Evolutionary conservation across 768 basidiomycete species (phyloP), one percentile per base, ranked within the genome.

Genomic region (Mycena vitilis): DNA sequence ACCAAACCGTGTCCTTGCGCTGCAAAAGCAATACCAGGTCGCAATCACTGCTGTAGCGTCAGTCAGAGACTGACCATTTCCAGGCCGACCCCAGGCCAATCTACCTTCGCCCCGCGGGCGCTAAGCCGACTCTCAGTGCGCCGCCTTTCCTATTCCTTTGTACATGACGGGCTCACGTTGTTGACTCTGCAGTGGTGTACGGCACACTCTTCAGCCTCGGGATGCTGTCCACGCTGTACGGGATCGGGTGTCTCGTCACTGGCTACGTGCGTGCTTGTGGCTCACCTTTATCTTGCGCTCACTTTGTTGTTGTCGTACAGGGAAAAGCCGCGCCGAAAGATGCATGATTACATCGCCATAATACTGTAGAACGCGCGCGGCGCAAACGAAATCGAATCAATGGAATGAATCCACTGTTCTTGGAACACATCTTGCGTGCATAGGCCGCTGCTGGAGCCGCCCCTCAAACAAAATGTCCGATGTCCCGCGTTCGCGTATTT

Each of bases 11-110:
- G 71, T 72, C 25, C 66, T 72, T 44, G 63, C 22, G n/a, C 71
- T 72, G 23, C 71, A 72, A 66, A 72, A 69, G 47, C 63, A 72
- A 66, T 72, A 72, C 64, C 70, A 71, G 66, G 70, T 71, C 63
- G 37, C 57, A 37, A 47, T 56, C 36, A 18, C 45, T 15, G 40
- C 38, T 20, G 3, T 15, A 22, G 25, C 48, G 25, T 30, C 63
- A 22, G 30, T 5, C 49, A 7, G 9, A 34, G 11, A 44, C 62
- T 68, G 52, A 71, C 66, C 40, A 16, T 47, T 20, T 58, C 6
- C 47, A 72, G 67, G 71, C 71, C 54, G 71, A 72, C 64, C n/a
- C 64, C 6, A 47, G 71, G 38, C 71, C 66, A 53, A 69, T 72
- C 52, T 72, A 64, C 67, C 64, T 72, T 30, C 71, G 71, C 15